Evolutionary conservation across 148 eudicot species (phyloP), one percentile per base, ranked within the genome.

Genomic region (Heliamphora exappendiculata): DNA sequence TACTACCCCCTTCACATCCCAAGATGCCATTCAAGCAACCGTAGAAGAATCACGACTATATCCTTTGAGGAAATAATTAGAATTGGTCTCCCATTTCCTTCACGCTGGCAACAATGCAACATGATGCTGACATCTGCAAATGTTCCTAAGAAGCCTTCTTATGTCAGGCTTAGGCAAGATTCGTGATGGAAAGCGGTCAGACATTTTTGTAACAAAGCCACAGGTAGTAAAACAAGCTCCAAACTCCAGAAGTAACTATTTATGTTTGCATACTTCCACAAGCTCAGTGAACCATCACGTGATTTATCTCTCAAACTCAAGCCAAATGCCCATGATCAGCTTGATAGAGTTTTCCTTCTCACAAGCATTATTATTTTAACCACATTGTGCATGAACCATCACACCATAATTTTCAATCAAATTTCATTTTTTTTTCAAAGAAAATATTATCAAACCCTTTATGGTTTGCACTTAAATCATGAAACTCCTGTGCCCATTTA

Each of bases 261-360:
- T 39, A 28, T 33, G 6, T 33, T 62, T 31, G 19, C 22, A 16
- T 22, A 62, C 33, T 33, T 9, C 33, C 37, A 33, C n/a, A 62
- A 16, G 41, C 41, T 62, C 41, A 29, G 33, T 62, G 5, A 10
- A 62, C n/a, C 29, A 62, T 31, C 34, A 62, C 20, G 17, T 33
- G 22, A 3, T 33, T 29, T 16, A 31, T 62, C n/a, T 37, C 67
- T 62, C 29, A n/a, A 16, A 29, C 67, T 62, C 22, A 0, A 62
- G 67, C 33, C 67, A 58, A 58, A 24, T 58, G 26, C 33, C 63
- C 63, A 58, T 26, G 63, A 58, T 62, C 67, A 29, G 39, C 67
- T 16, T 5, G 20, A 16, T 33, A 33, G n/a, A n/a, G 39, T 29
- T 62, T 62, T 62, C 67, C 67, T 31, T 31, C 41, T 62, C 65